These are phyloP conservation scores for Panicum virgatum DNA, from an alignment of 202 grass and related monocot species.

Conservation along the genomic window DNA sequence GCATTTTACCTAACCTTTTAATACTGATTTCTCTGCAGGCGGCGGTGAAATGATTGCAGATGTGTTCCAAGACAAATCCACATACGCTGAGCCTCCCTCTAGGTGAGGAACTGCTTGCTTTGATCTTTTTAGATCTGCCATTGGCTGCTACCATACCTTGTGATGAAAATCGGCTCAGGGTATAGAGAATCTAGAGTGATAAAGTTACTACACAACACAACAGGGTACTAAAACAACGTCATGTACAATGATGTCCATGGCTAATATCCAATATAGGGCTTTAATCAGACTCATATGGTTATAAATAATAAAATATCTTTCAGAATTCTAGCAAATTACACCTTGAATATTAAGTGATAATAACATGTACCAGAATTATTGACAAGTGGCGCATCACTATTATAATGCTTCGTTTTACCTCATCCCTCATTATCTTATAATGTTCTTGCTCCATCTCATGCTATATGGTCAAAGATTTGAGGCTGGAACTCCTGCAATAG, in stretches of 20 bases:
- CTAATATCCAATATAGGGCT: too few relatives aligned
- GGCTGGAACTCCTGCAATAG: conserved; percentile 94
- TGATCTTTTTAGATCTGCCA: conserved; percentile 5
- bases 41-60: conserved; percentile 97
- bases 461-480: conserved; percentile 61
- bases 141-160: neutral
- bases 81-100: conserved; percentile 92
- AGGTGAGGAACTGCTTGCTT: conserved; percentile 54
- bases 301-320: too few relatives aligned
- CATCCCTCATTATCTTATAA: neutral
- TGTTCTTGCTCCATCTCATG: neutral
- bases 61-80: conserved; percentile 79
- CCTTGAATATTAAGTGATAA: too few relatives aligned
- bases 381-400: conserved; percentile 5
- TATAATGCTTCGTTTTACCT: neutral
- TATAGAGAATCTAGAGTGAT: conserved; percentile 10
- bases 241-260: neutral
- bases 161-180: neutral
- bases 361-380: too few relatives aligned
- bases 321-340: too few relatives aligned
- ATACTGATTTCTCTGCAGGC: conserved; percentile 59
- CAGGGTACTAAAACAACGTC: neutral
- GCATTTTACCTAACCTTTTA: too few relatives aligned
- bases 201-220: neutral
- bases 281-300: too few relatives aligned